Conservation (phyloP, 108 stramenopile species). For the Nitzschia sp. region DNA sequence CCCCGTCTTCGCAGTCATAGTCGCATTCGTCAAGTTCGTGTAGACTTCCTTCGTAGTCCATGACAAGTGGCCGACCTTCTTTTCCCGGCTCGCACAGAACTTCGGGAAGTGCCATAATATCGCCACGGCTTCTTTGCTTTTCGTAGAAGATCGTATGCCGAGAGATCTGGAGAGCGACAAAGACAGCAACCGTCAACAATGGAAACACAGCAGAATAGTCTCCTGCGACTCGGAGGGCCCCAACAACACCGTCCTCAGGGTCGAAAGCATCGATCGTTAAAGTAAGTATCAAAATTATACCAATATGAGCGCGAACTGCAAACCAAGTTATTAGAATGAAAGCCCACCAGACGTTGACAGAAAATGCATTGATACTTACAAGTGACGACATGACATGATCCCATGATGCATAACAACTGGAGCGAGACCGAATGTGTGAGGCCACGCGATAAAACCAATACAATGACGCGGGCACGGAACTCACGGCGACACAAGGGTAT, state of each 20-base stretch:
- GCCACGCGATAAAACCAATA: background rate
- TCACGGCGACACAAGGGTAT: conserved; percentile 55
- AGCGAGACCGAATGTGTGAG: background rate
- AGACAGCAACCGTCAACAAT: conserved; percentile 56
- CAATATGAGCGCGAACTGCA: conserved; percentile 56
- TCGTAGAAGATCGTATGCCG: conserved; percentile 47
- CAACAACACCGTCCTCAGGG: conserved; percentile 26
- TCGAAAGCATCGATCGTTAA: conserved; percentile 61
- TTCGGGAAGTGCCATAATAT: conserved; percentile 58
- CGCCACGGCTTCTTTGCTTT: conserved; percentile 57
- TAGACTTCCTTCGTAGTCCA: conserved; percentile 31
- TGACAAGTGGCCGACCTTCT: conserved; percentile 44
- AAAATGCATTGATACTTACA: conserved; percentile 40
- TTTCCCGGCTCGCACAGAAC: conserved; percentile 63
- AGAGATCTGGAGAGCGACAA: conserved; percentile 51
- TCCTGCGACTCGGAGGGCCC: conserved; percentile 34
- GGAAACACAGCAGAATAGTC: conserved; percentile 72
- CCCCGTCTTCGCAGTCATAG: conserved; percentile 29
- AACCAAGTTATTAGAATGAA: too few species aligned
- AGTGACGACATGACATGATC: conserved; percentile 51
- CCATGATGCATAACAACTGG: conserved; percentile 59
- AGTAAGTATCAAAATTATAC: conserved; percentile 65
- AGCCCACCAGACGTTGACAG: too few species aligned
- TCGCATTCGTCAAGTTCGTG: conserved; percentile 21
- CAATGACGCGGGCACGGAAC: too few species aligned